Base-by-base conservation (phyloP, 176 grass and related monocot genomes). In the Carex pumila region DNA sequence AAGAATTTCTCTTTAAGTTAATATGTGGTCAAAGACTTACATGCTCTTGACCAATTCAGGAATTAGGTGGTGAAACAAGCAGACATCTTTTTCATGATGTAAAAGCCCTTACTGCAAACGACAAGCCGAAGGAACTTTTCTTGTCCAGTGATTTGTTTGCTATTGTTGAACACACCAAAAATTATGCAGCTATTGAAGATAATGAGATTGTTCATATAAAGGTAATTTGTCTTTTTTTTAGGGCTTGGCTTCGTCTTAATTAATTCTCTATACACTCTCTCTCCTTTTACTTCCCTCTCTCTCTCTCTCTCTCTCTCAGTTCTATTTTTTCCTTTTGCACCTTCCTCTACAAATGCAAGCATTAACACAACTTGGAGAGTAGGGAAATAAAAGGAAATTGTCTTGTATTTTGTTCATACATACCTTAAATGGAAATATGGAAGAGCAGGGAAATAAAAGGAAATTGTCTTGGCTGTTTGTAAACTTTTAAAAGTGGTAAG, bases 141-240 rank as follows among this genome's bases (percentile, higher is more conserved):
- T 98, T 98, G 63, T 98, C 91, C 1, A 94, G 95, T 86, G 95
- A 98, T 87, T 84, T 94, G 69, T 98, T 84, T 90, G 95, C 92
- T 87, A 98, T 98, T 86, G 92, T 94, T 71, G 95, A 98, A 80
- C 95, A 98, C 88, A 94, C 95, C 52, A 98, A 94, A 84, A 93
- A 91, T 9, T 98, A 98, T 67, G 89, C 92, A 71, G 86, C 85
- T 55, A 87, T 98, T 81, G 92, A 98, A 90, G 95, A 98, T 60
- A 79, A 91, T 86, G 95, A 94, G 88, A 89, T 98, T 50, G 70
- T 94, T 85, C 95, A 98, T 87, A 94, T 98, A 59, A 94, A 91
- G 94, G 94, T 97, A 89, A 31, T 32, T 66, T 85, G 17, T 22
- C 22, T 91, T 50, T 50, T 25, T 43, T 2, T 60, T 85, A 55